phyloP scores from a whole-genome alignment of 129 eudicot species.

The Chrysanthemum lavandulifolium region DNA sequence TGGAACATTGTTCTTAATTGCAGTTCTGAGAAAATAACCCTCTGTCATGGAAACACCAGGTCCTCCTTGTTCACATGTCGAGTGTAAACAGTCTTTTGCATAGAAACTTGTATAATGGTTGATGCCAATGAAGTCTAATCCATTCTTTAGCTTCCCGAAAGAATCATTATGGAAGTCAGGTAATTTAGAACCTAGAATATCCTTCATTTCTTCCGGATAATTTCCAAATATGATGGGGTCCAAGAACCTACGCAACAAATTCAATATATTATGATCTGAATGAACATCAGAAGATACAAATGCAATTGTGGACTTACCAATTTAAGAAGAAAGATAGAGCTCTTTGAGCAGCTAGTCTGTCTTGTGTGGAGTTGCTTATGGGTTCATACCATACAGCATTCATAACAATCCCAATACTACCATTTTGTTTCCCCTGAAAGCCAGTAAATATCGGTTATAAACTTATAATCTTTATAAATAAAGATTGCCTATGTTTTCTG shows the following conservation, averaged over 20 bases:
- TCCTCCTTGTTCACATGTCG: conserved; percentile 40
- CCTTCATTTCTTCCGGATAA: conserved; percentile 64
- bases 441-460: too few species aligned
- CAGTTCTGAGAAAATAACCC: conserved; percentile 49
- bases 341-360: too few species aligned
- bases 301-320: too few species aligned
- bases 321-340: too few species aligned
- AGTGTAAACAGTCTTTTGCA: conserved; percentile 66
- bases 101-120: conserved; percentile 75
- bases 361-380: too few species aligned
- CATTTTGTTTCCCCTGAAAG: too few species aligned
- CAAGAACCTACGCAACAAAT: conserved; percentile 55
- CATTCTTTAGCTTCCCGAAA: conserved; percentile 32
- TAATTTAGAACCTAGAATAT: conserved; percentile 48
- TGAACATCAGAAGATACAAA: not conserved
- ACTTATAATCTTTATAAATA: too few species aligned
- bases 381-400: too few species aligned
- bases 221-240: conserved; percentile 68
- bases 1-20: conserved; percentile 43
- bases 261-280: not conserved
- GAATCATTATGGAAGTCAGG: conserved; percentile 44
- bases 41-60: conserved; percentile 56
- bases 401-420: too few species aligned
- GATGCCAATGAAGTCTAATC: conserved; percentile 69
- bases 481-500: too few species aligned